Base-by-base conservation (phyloP, 768 basidiomycete species). In the Lanmaoa pseudosensibilis region DNA sequence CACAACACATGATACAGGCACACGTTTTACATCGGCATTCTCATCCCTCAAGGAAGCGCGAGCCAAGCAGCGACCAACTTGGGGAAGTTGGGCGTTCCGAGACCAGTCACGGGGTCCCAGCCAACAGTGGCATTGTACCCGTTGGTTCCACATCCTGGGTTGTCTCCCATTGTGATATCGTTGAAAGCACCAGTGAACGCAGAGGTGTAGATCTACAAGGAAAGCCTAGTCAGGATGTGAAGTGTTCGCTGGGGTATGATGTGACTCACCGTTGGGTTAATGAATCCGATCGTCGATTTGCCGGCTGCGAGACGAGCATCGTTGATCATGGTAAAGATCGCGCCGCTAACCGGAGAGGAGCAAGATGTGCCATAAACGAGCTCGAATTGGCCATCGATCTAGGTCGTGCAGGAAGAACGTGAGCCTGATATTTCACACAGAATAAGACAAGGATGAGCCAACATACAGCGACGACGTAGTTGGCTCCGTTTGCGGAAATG, bases 31-130 rank as follows among this genome's bases (percentile, higher is more conserved):
- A 4, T 25, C 36, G 6, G 30, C 8, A 5, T 30, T 32, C n/a
- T 12, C 8, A 52, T 16, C 32, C 19, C 18, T 75, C 65, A 74
- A 25, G 76, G 77, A 30, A 80, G 66, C 2, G 46, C 58, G 33
- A 79, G 48, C 76, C 76, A 78, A 54, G 70, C 74, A 54, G 71
- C 69, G 37, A 79, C 65, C 53, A 88, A 68, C 55, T 76, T 77
- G 46, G 74, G 63, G 66, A 84, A 87, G 62, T 85, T 78, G 27
- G 69, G 72, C 8, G 72, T 73, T 15, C 74, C 72, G 1, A 70
- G 57, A n/a, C 74, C 74, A 1, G 72, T 73, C 47, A 75, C 72
- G n/a, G 73, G 73, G 44, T 70, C 68, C 65, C 66, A 71, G 1
- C 69, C 68, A 5, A 32, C 16, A 1, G 63, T 58, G 8, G 69